Percentiles rank a stretch among this genome's conserved stretches.
Evolutionary conservation across 768 basidiomycete genomes (phyloP).

Genomic region (Mycena epipterygia): DNA sequence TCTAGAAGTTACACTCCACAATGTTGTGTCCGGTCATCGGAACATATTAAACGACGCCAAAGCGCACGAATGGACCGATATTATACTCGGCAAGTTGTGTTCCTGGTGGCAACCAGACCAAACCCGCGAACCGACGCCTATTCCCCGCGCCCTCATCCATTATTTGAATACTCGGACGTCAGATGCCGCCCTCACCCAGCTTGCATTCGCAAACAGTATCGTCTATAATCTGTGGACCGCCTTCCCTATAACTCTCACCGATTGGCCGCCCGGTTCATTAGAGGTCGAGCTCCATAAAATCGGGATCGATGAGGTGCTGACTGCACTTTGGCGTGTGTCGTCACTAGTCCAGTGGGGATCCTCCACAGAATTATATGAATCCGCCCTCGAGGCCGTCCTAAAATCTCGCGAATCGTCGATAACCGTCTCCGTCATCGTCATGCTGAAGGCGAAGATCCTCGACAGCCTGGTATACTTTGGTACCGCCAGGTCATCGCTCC

Average conservation of each 20-base stretch:
- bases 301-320: not conserved
- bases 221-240: not conserved
- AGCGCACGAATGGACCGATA: not conserved
- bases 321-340: not conserved
- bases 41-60: not conserved
- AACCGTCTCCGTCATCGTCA: too few species aligned
- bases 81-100: not conserved
- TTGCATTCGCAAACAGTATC: not conserved
- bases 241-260: not conserved
- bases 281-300: not conserved
- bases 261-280: not conserved
- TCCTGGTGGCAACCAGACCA: not conserved
- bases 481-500: too few species aligned
- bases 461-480: too few species aligned
- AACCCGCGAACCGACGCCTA: not conserved
- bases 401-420: too few species aligned
- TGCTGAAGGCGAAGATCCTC: too few species aligned
- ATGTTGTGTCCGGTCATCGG: not conserved
- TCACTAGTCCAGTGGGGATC: too few species aligned
- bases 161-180: not conserved
- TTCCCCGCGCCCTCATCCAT: not conserved
- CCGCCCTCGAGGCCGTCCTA: too few species aligned
- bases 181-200: not conserved
- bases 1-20: too few species aligned
- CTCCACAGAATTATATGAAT: too few species aligned